A percentile compares a stretch with the other conserved stretches of the same genome.
Conservation (phyloP, 2,329 filamentous ascomycete species). For the Fusarium palustre region DNA sequence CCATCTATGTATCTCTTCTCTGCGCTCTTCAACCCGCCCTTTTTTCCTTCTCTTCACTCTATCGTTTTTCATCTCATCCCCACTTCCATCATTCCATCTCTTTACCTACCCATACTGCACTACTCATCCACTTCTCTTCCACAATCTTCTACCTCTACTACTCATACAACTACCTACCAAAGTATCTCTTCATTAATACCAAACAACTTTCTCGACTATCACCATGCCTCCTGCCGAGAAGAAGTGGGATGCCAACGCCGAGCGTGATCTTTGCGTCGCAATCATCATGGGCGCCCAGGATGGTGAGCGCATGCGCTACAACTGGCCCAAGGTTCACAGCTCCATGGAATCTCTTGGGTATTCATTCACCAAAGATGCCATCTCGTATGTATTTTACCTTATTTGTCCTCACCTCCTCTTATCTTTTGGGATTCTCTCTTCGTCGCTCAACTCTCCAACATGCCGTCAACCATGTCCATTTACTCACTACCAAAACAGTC, state of each 20-base stretch:
- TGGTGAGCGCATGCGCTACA: conserved; percentile 44
- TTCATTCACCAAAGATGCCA: conserved; percentile 54
- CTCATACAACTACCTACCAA: not conserved
- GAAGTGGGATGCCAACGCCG: conserved; percentile 54
- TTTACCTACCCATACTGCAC: not conserved
- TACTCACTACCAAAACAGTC: conserved; percentile 43
- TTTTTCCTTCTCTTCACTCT: not conserved
- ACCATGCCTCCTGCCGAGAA: conserved; percentile 49
- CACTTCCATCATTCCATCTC: conserved; percentile 6
- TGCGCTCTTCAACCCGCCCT: not conserved
- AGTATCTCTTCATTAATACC: not conserved
- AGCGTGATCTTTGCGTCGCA: conserved; percentile 55
- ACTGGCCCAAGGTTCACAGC: conserved; percentile 51
- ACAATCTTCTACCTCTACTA: not conserved
- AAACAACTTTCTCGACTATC: conserved; percentile 2
- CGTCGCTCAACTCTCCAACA: not conserved
- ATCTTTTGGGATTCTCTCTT: not conserved
- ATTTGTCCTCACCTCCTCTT: not conserved
- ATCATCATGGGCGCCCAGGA: conserved; percentile 49
- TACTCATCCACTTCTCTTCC: not conserved
- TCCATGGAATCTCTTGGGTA: conserved; percentile 53
- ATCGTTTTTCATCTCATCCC: not conserved
- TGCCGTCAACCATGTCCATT: not conserved
- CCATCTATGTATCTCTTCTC: not conserved
- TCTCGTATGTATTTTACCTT: conserved; percentile 49